phyloP scores from a whole-genome alignment of 2,329 filamentous ascomycete species.

The Ophiosphaerella herpotricha region DNA sequence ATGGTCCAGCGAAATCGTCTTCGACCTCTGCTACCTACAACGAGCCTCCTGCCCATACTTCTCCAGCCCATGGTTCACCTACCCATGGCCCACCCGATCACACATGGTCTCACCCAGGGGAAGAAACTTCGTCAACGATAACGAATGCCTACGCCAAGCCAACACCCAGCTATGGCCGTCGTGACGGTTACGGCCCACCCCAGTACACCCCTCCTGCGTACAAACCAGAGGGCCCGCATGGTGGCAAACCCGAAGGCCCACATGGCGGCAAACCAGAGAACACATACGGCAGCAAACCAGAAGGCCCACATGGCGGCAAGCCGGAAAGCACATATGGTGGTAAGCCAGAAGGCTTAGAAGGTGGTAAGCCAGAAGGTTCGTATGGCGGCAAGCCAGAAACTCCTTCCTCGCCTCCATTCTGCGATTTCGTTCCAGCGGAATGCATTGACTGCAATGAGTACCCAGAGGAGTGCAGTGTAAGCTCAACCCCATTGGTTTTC shows the following conservation, averaged over 20 bases:
- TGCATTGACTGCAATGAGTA: conserved; percentile 9
- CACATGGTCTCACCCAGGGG: neutral
- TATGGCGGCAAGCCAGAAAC: neutral
- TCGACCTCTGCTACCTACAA: neutral
- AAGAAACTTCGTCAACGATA: neutral
- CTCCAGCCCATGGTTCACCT: neutral
- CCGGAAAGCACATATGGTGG: neutral
- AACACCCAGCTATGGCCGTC: neutral
- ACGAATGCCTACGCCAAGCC: neutral
- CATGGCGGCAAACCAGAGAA: neutral
- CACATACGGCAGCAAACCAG: neutral
- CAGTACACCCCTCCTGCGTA: neutral
- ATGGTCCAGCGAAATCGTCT: neutral
- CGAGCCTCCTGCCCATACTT: neutral
- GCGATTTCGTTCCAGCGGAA: neutral
- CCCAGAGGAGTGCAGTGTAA: conserved; percentile 7
- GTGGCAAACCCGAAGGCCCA: neutral
- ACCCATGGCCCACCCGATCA: neutral
- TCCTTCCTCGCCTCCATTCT: neutral
- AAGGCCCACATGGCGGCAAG: neutral
- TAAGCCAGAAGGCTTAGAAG: neutral
- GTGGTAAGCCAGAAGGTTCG: neutral
- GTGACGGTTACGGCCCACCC: neutral
- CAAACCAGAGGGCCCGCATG: neutral
- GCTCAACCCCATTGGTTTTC: neutral